Conservation (phyloP, 2,329 filamentous ascomycete species). For the Sporothrix inflata region DNA sequence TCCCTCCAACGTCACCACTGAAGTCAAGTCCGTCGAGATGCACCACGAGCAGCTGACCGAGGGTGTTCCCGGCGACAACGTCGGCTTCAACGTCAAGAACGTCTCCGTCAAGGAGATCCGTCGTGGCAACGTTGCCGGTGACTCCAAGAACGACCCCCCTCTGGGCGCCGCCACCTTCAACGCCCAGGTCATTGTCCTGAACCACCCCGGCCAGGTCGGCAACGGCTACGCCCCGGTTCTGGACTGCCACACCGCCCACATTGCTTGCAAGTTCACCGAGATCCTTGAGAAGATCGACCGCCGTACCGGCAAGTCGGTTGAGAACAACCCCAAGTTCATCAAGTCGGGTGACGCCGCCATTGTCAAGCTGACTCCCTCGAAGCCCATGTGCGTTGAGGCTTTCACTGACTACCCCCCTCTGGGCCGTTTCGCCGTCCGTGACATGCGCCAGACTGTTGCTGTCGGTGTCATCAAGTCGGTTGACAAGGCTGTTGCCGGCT, state of each 20-base stretch:
- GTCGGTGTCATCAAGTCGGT: conserved; percentile 95
- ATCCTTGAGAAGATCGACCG: conserved; percentile 99
- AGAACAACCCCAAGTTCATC: conserved; percentile 97
- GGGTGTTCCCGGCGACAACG: conserved; percentile 99
- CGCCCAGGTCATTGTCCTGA: conserved; percentile 99
- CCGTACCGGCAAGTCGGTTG: conserved; percentile 98
- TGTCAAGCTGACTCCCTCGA: conserved; percentile 99
- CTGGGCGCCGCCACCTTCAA: conserved; percentile 90
- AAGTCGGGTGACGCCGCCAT: conserved; percentile 99
- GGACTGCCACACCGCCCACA: conserved; percentile 99
- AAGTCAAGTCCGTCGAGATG: conserved; percentile 99
- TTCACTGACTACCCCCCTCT: conserved; percentile 99
- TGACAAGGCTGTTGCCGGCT: conserved; percentile 61
- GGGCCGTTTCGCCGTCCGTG: conserved; percentile 99
- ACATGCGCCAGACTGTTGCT: conserved; percentile 90
- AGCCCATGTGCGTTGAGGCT: conserved; percentile 99
- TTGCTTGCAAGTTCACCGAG: conserved; percentile 99
- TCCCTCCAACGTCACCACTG: conserved; percentile 98
- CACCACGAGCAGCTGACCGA: conserved; percentile 98
- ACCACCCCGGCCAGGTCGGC: conserved; percentile 99
- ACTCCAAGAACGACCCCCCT: conserved; percentile 99
- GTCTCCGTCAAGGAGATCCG: conserved; percentile 99
- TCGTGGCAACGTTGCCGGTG: conserved; percentile 99
- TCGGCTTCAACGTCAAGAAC: conserved; percentile 99
- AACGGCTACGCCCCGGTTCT: conserved; percentile 98